Evolutionary conservation across 257 asterid genomes (phyloP), one percentile per base, ranked within the genome.

Genomic region (Eucommia ulmoides): DNA sequence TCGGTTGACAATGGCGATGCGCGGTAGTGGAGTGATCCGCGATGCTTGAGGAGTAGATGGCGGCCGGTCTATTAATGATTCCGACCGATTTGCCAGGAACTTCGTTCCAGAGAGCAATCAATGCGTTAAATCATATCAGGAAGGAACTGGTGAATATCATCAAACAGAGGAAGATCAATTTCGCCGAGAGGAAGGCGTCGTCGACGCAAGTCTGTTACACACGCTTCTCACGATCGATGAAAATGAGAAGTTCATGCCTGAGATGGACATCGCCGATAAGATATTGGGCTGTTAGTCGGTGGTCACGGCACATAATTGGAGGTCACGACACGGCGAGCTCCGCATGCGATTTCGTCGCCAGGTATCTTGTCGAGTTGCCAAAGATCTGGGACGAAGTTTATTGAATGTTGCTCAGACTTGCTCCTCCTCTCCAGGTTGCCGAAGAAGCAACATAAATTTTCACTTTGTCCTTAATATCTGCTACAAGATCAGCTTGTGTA

Each of bases 51-150:
- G n/a, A n/a, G n/a, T n/a, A n/a, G n/a, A n/a, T 79, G 50, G 78
- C 81, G 16, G 33, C 77, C 1, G 84, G 84, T 1, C 41, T 76
- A 26, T 62, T 73, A 20, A 63, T 74, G 0, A 61, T 79, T 0
- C 84, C 88, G 1, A 64, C 76, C 1, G 80, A 77, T 58, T 19
- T 80, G 33, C 86, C 83, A 1, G 81, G 81, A 3, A 77, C 86
- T 0, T 71, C 86, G 0, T 77, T 74, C 25, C 33, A 60, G 49
- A 65, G 60, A 44, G 81, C 75, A 20, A 65, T 79, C 4, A 74
- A 77, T 67, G 76, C 92, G 0, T 77, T 86, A 0, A 64, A 62
- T 24, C 58, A 61, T 49, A 65, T 77, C 20, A 57, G 81, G 44
- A 72, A 72, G 20, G 76, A 69, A 69, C 77, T 81, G 2, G 45